Evolutionary conservation across 1,139 yeast species (phyloP).

Genomic region (Sugiyamaella grinbergsii): DNA sequence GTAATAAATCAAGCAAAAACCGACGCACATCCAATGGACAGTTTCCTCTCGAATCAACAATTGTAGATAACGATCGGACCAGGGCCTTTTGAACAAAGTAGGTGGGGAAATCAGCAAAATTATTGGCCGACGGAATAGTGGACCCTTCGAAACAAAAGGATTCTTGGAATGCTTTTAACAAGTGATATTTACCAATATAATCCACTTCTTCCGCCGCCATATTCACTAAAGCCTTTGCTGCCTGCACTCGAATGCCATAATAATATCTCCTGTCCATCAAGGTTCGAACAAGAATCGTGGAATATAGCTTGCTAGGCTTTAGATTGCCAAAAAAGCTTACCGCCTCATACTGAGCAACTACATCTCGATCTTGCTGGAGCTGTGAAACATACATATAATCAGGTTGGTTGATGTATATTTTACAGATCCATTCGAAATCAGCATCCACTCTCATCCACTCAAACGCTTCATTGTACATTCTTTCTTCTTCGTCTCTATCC

Average conservation of each 20-base stretch:
- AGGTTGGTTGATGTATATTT: constrained; percentile 78
- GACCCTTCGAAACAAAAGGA: constrained; percentile 73
- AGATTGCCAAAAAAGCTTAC: constrained; percentile 66
- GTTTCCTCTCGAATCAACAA: constrained; percentile 64
- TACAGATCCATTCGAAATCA: constrained; percentile 95
- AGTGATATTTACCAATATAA: constrained; percentile 72
- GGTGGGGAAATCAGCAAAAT: constrained; percentile 67
- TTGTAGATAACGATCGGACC: constrained; percentile 59
- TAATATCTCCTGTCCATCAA: constrained; percentile 82
- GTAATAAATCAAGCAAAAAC: constrained; percentile 68
- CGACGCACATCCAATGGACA: constrained; percentile 66
- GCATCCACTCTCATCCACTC: constrained; percentile 98
- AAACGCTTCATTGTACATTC: constrained; percentile 77
- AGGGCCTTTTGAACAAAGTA: constrained; percentile 73
- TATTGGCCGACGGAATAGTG: constrained; percentile 73
- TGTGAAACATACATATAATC: constrained; percentile 96
- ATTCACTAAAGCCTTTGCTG: constrained; percentile 74
- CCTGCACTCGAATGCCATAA: constrained; percentile 86
- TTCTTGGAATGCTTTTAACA: constrained; percentile 67
- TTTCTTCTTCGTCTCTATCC: constrained; percentile 69
- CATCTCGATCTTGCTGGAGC: constrained; percentile 90
- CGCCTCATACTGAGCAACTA: constrained; percentile 92
- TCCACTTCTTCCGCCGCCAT: constrained; percentile 63
- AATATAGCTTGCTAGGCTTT: constrained; percentile 66
- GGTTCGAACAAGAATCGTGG: constrained; percentile 78